A percentile compares a stretch with the other conserved stretches of the same genome.
phyloP scores from a whole-genome alignment of 495 filamentous ascomycete genomes.

The Daldinia bambusicola region DNA sequence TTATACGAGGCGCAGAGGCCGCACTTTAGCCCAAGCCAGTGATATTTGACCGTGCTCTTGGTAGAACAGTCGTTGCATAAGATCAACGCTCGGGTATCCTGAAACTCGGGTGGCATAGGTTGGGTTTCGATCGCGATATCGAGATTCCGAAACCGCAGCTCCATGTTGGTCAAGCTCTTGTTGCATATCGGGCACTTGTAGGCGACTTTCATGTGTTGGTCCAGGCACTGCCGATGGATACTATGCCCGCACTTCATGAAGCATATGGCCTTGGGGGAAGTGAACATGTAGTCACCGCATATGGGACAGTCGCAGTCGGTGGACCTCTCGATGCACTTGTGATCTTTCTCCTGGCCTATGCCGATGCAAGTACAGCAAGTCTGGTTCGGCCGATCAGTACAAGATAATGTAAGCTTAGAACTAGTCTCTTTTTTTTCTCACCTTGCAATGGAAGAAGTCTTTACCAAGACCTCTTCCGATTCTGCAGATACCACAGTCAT shows the following conservation, averaged over 20 bases:
- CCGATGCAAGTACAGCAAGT: conserved; percentile 92
- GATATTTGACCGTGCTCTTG: conserved; percentile 84
- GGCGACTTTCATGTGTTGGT: conserved; percentile 82
- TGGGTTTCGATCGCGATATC: conserved; percentile 86
- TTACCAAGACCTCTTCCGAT: conserved; percentile 92
- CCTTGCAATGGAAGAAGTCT: conserved; percentile 98
- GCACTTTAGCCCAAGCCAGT: conserved; percentile 96
- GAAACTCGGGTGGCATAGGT: conserved; percentile 89
- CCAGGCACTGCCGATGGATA: conserved; percentile 88
- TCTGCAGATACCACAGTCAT: conserved; percentile 95
- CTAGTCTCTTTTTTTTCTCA: conserved; percentile 53
- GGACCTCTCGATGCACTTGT: conserved; percentile 93
- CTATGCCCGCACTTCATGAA: conserved; percentile 97
- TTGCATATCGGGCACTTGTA: conserved; percentile 97
- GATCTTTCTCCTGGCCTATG: conserved; percentile 76
- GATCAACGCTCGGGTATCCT: conserved; percentile 79
- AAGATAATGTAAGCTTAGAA: not conserved
- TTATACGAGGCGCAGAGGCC: conserved; percentile 86
- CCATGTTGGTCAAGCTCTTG: conserved; percentile 95
- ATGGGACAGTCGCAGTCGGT: conserved; percentile 99
- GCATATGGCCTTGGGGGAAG: conserved; percentile 86
- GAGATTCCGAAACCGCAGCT: conserved; percentile 88
- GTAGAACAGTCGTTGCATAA: conserved; percentile 95
- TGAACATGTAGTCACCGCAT: conserved; percentile 97
- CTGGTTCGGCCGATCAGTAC: conserved; percentile 54